Evolutionary conservation across 2,329 filamentous ascomycete genomes (phyloP).

Genomic region (Fusarium sororula): DNA sequence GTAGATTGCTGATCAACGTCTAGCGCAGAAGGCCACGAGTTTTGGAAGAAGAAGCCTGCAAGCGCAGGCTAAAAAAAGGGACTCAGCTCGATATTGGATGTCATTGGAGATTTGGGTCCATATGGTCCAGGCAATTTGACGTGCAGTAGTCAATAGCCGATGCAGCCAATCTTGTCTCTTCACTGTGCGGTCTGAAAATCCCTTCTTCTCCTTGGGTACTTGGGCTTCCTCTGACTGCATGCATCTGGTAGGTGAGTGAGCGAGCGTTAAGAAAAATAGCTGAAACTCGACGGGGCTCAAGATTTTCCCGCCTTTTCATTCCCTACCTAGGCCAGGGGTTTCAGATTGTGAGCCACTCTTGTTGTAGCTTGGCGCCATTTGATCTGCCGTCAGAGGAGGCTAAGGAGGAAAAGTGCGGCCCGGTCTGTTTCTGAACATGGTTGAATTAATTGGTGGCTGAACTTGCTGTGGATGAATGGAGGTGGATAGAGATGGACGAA

Average conservation of each 20-base stretch:
- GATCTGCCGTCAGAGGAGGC: conserved; percentile 28
- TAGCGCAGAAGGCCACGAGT: conserved; percentile 13
- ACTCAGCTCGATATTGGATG: background rate
- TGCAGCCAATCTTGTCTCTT: conserved; percentile 15
- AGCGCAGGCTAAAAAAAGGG: conserved; percentile 34
- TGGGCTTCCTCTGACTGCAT: background rate
- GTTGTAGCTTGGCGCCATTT: conserved; percentile 24
- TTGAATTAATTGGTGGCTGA: conserved; percentile 9
- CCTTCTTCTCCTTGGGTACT: background rate
- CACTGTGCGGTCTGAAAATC: conserved; percentile 2
- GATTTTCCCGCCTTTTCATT: conserved; percentile 8
- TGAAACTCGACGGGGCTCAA: conserved; percentile 28
- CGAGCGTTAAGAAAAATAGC: conserved; percentile 25
- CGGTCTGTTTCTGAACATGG: conserved; percentile 21
- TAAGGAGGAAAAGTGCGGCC: conserved; percentile 10
- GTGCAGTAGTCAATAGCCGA: conserved; percentile 32
- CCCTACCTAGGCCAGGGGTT: conserved; percentile 19
- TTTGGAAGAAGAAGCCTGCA: conserved; percentile 1
- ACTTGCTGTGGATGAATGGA: background rate
- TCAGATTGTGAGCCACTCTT: conserved; percentile 20
- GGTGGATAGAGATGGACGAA: background rate
- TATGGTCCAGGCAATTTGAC: conserved; percentile 38
- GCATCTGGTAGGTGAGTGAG: conserved; percentile 1
- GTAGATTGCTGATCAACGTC: conserved; percentile 7
- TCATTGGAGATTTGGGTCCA: conserved; percentile 2